Conservation (phyloP, 768 basidiomycete species). For the Gloeopeniophorella convolvens region DNA sequence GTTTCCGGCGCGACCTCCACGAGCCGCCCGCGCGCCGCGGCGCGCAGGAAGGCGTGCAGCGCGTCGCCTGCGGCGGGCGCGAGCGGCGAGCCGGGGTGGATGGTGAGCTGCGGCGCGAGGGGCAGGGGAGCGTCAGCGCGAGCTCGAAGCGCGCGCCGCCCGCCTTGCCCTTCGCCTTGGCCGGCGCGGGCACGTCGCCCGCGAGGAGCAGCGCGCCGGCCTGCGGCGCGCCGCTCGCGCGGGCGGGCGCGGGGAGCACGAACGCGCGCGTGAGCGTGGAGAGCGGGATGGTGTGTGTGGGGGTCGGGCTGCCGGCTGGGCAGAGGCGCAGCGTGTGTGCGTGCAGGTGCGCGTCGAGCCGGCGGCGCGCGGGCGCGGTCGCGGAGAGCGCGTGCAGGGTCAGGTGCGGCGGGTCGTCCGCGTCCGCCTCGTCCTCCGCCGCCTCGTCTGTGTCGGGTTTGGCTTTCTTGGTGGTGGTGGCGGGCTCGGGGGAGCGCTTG, state of each 20-base stretch:
- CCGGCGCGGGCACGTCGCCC: constrained; percentile 37
- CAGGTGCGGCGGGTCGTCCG: constrained; percentile 42
- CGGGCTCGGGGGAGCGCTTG: neutral
- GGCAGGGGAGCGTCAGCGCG: constrained; percentile 17
- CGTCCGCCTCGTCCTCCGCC: neutral
- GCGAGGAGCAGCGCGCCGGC: constrained; percentile 66
- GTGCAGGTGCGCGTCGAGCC: constrained; percentile 59
- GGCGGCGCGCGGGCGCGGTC: constrained; percentile 73
- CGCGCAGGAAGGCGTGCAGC: constrained; percentile 7
- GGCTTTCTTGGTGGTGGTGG: constrained; percentile 1
- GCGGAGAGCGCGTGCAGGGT: constrained; percentile 59
- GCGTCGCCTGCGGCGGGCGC: constrained; percentile 16
- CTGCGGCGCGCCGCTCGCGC: constrained; percentile 47
- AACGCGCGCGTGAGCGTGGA: constrained; percentile 50
- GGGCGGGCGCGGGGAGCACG: constrained; percentile 68
- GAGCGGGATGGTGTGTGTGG: constrained; percentile 47
- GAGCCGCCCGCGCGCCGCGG: neutral
- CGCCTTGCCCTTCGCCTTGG: constrained; percentile 28
- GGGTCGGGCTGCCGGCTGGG: constrained; percentile 41
- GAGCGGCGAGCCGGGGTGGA: constrained; percentile 43
- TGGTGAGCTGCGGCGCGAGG: constrained; percentile 39
- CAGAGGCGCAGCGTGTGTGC: constrained; percentile 44
- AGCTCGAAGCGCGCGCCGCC: constrained; percentile 17
- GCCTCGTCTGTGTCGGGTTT: neutral
- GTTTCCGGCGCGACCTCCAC: constrained; percentile 39